Evolutionary conservation across 768 basidiomycete genomes (phyloP).

Genomic region (Hericium alpestre): DNA sequence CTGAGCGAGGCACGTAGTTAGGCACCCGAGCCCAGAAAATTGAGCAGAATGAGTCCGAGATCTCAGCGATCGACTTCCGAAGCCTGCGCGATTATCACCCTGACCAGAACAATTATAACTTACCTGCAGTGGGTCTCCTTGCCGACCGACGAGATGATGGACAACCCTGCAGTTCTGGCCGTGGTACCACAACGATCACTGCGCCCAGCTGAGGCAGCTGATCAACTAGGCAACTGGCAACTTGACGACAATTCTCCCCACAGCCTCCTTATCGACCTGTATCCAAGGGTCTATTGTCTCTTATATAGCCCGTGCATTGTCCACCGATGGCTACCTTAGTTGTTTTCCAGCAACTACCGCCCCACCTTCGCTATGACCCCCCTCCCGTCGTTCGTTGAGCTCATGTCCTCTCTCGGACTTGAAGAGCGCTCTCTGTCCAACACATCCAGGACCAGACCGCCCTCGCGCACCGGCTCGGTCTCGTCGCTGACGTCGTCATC

Average conservation of each 20-base stretch:
- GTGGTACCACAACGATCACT: conserved; percentile 5
- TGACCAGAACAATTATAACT: no score
- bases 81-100: no score
- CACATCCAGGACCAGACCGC: conserved; percentile 15
- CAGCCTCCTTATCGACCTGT: conserved; percentile 7
- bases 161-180: conserved; percentile 2
- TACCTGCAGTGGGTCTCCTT: conserved; percentile 9
- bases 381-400: conserved; percentile 80
- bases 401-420: conserved; percentile 76
- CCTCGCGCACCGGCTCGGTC: conserved; percentile 21
- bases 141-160: conserved; percentile 12
- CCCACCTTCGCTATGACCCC: conserved; percentile 41
- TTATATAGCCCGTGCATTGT: conserved; percentile 11
- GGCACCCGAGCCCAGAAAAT: no score
- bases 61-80: no score
- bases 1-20: no score
- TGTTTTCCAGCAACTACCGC: conserved; percentile 11
- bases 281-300: conserved; percentile 7
- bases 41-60: no score
- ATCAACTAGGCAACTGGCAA: conserved; percentile 12
- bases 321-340: conserved; percentile 1
- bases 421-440: conserved; percentile 29
- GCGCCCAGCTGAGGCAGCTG: not conserved
- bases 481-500: conserved; percentile 35
- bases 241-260: conserved; percentile 11